phyloP scores from a whole-genome alignment of 805 yeast species.

The Metschnikowia reukaufii region DNA sequence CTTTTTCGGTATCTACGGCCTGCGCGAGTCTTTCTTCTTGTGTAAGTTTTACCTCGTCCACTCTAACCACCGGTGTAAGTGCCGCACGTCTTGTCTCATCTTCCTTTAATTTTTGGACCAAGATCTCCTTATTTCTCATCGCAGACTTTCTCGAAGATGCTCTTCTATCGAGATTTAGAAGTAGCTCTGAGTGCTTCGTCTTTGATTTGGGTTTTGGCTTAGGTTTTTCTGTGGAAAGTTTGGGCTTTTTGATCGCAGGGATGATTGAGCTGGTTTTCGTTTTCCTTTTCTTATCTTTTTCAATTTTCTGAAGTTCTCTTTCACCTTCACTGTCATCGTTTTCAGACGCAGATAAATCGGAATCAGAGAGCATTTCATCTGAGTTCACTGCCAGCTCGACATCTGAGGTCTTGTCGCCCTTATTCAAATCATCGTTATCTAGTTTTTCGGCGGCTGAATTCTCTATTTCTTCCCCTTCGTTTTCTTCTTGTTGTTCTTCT shows the following conservation, averaged over 20 bases:
- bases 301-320: conserved; percentile 52
- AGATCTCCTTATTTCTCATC: conserved; percentile 71
- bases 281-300: conserved; percentile 34
- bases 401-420: conserved; percentile 12
- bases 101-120: conserved; percentile 66
- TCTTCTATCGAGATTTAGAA: conserved; percentile 57
- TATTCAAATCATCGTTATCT: conserved; percentile 19
- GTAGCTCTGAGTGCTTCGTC: conserved; percentile 44
- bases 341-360: conserved; percentile 51
- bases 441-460: conserved; percentile 11
- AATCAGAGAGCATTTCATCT: conserved; percentile 57
- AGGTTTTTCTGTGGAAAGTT: conserved; percentile 17
- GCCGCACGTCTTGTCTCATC: conserved; percentile 61
- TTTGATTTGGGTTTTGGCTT: conserved; percentile 35
- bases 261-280: conserved; percentile 23
- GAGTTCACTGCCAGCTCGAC: conserved; percentile 26
- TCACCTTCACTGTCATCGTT: conserved; percentile 72
- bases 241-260: conserved; percentile 36
- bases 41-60: conserved; percentile 53
- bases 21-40: conserved; percentile 75
- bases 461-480: conserved; percentile 18
- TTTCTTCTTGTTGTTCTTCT: too few species aligned
- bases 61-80: conserved; percentile 41
- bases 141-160: conserved; percentile 79
- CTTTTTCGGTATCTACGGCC: conserved; percentile 82